Conservation (phyloP, 73 alveolate species). For the Tetrahymena elliotti region DNA sequence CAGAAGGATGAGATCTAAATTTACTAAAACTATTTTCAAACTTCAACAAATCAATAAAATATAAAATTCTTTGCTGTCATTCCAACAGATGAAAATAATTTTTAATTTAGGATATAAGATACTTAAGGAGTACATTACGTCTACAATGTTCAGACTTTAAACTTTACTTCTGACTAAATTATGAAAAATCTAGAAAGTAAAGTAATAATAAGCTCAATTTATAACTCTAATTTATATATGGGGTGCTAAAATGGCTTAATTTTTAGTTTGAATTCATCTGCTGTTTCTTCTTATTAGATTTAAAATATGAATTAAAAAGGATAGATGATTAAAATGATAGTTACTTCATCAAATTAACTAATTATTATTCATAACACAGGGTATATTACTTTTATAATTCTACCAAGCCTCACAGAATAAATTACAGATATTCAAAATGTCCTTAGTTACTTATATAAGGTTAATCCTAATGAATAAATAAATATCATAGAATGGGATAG, state of each 20-base stretch:
- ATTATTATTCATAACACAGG: background rate
- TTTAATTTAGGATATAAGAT: background rate
- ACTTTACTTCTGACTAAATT: background rate
- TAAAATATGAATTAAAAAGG: background rate
- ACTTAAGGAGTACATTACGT: background rate
- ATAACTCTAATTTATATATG: background rate
- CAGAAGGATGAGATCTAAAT: no score
- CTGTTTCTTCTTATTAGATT: background rate
- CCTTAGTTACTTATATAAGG: background rate
- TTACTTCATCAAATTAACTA: background rate
- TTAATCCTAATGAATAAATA: background rate
- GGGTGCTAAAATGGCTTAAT: background rate
- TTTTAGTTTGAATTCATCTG: background rate
- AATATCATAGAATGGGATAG: background rate
- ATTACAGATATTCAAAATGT: background rate
- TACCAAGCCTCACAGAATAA: background rate
- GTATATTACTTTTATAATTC: background rate
- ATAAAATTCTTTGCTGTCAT: background rate
- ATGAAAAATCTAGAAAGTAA: background rate
- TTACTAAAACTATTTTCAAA: background rate
- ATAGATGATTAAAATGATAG: background rate
- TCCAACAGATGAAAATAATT: background rate
- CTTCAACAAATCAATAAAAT: background rate
- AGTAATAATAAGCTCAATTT: background rate
- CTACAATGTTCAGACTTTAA: background rate